A percentile compares a stretch with the other conserved stretches of the same genome.
Evolutionary conservation across 257 asterid species (phyloP).

Genomic region (Nemophila menziesii): DNA sequence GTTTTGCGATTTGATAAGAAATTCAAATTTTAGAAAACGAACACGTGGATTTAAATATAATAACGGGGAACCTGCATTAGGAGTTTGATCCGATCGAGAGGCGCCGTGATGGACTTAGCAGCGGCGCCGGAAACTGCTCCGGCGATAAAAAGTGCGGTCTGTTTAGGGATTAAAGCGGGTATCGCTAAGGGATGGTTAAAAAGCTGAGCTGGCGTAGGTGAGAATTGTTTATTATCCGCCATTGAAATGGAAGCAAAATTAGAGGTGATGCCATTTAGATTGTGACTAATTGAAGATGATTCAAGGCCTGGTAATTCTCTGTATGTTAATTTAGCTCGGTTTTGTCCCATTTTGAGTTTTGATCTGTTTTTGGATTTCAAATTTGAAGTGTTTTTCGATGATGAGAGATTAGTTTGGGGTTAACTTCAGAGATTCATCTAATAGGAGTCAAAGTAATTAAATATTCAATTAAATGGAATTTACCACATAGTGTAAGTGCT

Average conservation of each 20-base stretch:
- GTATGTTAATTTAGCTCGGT: constrained; percentile 37
- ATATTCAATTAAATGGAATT: too few species aligned
- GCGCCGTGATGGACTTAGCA: constrained; percentile 85
- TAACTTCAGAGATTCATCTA: too few species aligned
- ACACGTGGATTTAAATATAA: not conserved
- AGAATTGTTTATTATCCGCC: constrained; percentile 39
- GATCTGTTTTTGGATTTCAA: too few species aligned
- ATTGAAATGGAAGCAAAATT: constrained; percentile 60
- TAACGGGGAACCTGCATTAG: constrained; percentile 62
- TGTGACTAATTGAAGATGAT: constrained; percentile 4
- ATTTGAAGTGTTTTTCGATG: too few species aligned
- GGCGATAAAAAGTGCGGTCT: constrained; percentile 76
- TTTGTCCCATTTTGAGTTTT: too few species aligned
- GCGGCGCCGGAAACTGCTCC: constrained; percentile 93
- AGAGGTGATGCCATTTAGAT: constrained; percentile 14
- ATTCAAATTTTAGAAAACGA: not conserved
- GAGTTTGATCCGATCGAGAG: constrained; percentile 89
- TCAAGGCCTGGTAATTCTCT: constrained; percentile 53
- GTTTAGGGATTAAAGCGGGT: constrained; percentile 69
- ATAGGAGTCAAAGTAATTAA: too few species aligned
- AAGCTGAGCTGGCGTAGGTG: constrained; percentile 58
- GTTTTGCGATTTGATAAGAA: constrained; percentile 5
- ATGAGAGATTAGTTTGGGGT: too few species aligned
- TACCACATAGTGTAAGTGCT: too few species aligned
- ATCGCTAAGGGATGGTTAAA: constrained; percentile 62